These are phyloP conservation scores for Botrytis fabae DNA, from an alignment of 2,329 filamentous ascomycete species.

Conservation along the genomic window DNA sequence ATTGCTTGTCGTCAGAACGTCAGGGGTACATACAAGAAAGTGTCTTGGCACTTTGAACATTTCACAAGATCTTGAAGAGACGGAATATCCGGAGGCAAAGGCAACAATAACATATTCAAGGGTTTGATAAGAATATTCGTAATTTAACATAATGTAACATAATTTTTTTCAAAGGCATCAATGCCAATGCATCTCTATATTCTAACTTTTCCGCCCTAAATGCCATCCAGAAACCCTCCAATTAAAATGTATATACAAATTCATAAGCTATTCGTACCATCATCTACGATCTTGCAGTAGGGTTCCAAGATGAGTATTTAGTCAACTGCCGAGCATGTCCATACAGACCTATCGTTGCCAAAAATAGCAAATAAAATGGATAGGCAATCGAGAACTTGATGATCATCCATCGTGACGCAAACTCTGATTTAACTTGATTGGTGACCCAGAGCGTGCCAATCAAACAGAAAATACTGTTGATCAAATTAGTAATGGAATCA, in stretches of 20 bases:
- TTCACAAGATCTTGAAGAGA: background rate
- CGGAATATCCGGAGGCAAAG: background rate
- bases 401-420: slow-evolving; percentile 46
- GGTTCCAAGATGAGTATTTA: slow-evolving; percentile 50
- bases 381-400: slow-evolving; percentile 48
- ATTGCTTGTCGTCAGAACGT: background rate
- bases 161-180: background rate
- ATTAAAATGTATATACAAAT: slow-evolving; percentile 2
- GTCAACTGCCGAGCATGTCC: slow-evolving; percentile 30
- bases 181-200: background rate
- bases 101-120: background rate
- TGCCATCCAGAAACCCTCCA: background rate
- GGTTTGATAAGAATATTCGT: background rate
- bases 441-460: slow-evolving; percentile 50
- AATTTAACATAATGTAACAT: background rate
- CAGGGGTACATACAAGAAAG: background rate
- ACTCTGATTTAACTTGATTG: slow-evolving; percentile 48
- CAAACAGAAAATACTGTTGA: slow-evolving; percentile 44
- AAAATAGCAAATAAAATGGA: slow-evolving; percentile 44
- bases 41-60: background rate
- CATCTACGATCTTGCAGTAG: slow-evolving; percentile 40
- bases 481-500: background rate
- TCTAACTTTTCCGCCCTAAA: background rate
- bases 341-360: slow-evolving; percentile 16
- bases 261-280: background rate